A percentile compares a stretch with the other conserved stretches of the same genome.
phyloP scores from a whole-genome alignment of 2,329 filamentous ascomycete genomes.

The Cercospora citrullina region DNA sequence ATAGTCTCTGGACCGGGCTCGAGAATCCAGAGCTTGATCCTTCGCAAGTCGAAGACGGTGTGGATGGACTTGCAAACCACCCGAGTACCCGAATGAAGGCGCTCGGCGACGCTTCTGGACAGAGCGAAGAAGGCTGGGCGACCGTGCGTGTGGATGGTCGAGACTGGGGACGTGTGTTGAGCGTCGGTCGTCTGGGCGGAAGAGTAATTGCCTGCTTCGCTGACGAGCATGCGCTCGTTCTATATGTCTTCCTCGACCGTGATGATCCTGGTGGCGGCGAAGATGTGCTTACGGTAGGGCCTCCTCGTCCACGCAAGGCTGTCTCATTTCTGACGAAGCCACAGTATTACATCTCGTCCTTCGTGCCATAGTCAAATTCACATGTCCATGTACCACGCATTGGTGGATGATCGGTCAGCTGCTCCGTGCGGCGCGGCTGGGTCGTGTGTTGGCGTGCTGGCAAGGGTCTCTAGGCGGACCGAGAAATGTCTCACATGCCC shows the following conservation, averaged over 20 bases:
- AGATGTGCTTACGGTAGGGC: conserved; percentile 71
- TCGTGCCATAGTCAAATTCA: conserved; percentile 32
- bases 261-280: conserved; percentile 69
- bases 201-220: conserved; percentile 90
- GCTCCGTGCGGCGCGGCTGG: neutral
- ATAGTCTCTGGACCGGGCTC: conserved; percentile 80
- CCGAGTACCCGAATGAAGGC: conserved; percentile 76
- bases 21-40: conserved; percentile 87
- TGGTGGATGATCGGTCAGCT: conserved; percentile 1
- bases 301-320: neutral
- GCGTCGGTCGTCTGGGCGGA: conserved; percentile 84
- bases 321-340: conserved; percentile 22
- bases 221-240: conserved; percentile 74
- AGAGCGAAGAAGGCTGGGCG: conserved; percentile 80
- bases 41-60: conserved; percentile 65
- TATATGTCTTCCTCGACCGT: conserved; percentile 78
- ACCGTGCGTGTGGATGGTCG: conserved; percentile 87
- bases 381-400: neutral
- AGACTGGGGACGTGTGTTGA: conserved; percentile 93
- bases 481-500: conserved; percentile 14
- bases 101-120: conserved; percentile 56
- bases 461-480: neutral
- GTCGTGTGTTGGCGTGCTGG: conserved; percentile 3
- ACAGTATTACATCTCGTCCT: conserved; percentile 61
- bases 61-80: conserved; percentile 69